Base-by-base conservation (phyloP, 1,284 basidiomycete genomes). In the Thelephora terrestris region DNA sequence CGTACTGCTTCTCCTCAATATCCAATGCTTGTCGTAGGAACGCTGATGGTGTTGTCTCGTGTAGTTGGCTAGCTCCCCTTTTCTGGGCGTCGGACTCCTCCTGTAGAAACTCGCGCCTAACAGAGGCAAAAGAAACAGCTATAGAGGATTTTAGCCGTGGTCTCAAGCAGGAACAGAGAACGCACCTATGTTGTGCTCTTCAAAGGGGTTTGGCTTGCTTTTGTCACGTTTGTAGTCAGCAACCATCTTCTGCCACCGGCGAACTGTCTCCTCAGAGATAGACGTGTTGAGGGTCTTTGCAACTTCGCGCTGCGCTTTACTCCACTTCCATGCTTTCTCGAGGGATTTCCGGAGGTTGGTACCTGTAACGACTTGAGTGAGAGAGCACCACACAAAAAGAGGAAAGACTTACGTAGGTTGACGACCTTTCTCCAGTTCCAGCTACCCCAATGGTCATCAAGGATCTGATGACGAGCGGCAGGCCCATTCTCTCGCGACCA, bases 341-440 rank as follows among this genome's bases (percentile, higher is more conserved):
- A 32, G 17, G 14, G 46, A 44, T 14, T 24, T 14, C 2, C 43
- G n/a, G 10, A 36, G n/a, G 12, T 36, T 10, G 10, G 12, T 36
- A 10, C 34, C n/a, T 36, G n/a, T 12, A 10, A 36, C 10, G 12
- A n/a, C 12, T 10, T 36, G 12, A 36, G 34, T 12, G n/a, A 36
- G n/a, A n/a, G n/a, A n/a, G n/a, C n/a, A 10, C 10, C 10, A 12
- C 10, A n/a, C 34, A n/a, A 36, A 12, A n/a, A n/a, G n/a, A 12
- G 34, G n/a, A 36, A n/a, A 17, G 34, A 12, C 49, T 39, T 34
- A 52, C 51, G 40, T 23, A 49, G 24, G 4, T 21, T 23, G 5
- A 52, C 4, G n/a, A 37, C 36, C 37, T 53, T 53, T 12, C 21
- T 21, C 54, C 54, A 57, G 47, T 57, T 57, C 52, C 45, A 49